Evolutionary conservation across 306 rosid genomes (phyloP).

Genomic region (Quercus robur): DNA sequence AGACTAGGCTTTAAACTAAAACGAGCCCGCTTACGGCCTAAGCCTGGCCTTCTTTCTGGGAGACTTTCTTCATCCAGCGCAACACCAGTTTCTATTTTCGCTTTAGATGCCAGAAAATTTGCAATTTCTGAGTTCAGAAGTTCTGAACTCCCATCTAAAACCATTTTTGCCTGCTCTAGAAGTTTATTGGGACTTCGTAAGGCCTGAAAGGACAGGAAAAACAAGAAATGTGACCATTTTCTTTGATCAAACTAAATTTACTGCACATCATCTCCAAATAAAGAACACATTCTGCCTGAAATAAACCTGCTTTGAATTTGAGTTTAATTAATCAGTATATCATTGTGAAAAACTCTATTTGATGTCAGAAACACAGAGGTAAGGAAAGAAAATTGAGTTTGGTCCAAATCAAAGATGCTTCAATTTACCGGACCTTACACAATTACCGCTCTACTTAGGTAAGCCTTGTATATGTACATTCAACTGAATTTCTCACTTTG

Average conservation of each 20-base stretch:
- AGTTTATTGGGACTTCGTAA: slow-evolving; percentile 44
- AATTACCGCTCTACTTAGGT: background rate
- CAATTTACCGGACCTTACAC: background rate
- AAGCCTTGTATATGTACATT: background rate
- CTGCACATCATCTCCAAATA: background rate
- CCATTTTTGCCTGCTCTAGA: slow-evolving; percentile 39
- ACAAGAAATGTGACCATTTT: background rate
- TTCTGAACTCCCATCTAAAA: slow-evolving; percentile 27
- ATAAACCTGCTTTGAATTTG: background rate
- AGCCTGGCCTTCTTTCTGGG: slow-evolving; percentile 64
- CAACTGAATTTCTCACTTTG: background rate
- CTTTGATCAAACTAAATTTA: background rate
- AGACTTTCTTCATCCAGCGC: slow-evolving; percentile 37
- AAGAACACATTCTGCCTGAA: background rate
- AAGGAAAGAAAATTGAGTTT: background rate
- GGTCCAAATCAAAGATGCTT: background rate
- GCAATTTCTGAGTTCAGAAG: slow-evolving; percentile 19
- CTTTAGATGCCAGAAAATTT: slow-evolving; percentile 7
- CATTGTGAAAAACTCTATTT: background rate
- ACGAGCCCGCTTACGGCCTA: slow-evolving; percentile 65
- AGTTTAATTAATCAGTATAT: background rate
- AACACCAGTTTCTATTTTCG: slow-evolving; percentile 18
- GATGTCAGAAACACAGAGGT: background rate
- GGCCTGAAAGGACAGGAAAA: slow-evolving; percentile 38
- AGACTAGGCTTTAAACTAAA: slow-evolving; percentile 57